phyloP scores from a whole-genome alignment of 2,329 filamentous ascomycete species.

The Cytospora piceae region DNA sequence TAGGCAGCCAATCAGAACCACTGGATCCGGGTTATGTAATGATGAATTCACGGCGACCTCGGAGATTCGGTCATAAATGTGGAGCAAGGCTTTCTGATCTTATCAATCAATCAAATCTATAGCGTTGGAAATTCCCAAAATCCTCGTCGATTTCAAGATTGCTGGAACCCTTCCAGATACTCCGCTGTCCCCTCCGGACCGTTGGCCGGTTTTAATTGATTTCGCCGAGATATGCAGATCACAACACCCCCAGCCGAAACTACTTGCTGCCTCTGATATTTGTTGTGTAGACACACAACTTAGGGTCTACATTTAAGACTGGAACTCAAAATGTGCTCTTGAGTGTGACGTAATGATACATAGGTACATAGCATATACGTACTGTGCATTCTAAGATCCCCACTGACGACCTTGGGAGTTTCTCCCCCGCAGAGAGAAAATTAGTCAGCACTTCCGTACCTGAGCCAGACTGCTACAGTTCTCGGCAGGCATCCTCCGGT shows the following conservation, averaged over 20 bases:
- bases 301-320: neutral
- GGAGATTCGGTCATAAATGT: slow-evolving; percentile 17
- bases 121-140: slow-evolving; percentile 15
- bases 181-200: slow-evolving; percentile 3
- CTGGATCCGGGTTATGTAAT: neutral
- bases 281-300: neutral
- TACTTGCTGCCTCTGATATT: neutral
- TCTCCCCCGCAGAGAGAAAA: no score
- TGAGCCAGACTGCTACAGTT: neutral
- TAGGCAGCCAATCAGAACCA: slow-evolving; percentile 4
- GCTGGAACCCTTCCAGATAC: neutral
- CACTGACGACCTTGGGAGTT: neutral
- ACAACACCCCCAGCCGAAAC: neutral
- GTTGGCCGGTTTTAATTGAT: neutral
- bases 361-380: neutral
- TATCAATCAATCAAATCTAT: slow-evolving; percentile 19
- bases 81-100: slow-evolving; percentile 9
- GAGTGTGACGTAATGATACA: neutral
- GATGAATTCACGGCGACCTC: slow-evolving; percentile 20
- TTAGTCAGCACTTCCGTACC: neutral
- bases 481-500: neutral
- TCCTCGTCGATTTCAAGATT: neutral
- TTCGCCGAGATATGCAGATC: neutral
- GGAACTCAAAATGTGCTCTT: neutral
- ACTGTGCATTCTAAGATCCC: neutral